phyloP scores from a whole-genome alignment of 2,329 filamentous ascomycete genomes.

The Scedosporium dehoogii region DNA sequence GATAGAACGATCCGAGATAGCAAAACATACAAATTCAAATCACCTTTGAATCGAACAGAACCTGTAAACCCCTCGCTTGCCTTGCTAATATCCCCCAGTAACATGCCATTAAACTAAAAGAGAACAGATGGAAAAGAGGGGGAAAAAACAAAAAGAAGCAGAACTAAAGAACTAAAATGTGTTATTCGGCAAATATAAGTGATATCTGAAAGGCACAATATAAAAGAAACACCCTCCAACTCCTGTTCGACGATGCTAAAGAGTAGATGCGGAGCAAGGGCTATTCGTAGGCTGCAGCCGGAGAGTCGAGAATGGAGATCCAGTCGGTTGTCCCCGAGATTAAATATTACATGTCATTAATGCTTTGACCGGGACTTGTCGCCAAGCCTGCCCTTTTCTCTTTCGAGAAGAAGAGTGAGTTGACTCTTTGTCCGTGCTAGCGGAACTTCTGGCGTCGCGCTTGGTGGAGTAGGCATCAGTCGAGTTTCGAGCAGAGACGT shows the following conservation, averaged over 20 bases:
- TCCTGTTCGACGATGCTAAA: neutral
- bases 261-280: neutral
- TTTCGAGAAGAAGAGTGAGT: constrained; percentile 45
- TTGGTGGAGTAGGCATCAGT: constrained; percentile 41
- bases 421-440: constrained; percentile 52
- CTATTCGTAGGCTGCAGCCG: neutral
- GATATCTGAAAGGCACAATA: too few species aligned
- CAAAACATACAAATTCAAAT: neutral
- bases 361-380: neutral
- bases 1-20: neutral
- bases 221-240: too few species aligned
- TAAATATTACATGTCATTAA: neutral
- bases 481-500: constrained; percentile 23
- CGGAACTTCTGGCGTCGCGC: constrained; percentile 31
- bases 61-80: too few species aligned
- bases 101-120: too few species aligned
- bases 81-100: too few species aligned
- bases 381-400: constrained; percentile 28
- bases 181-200: too few species aligned
- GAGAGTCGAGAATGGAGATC: too few species aligned
- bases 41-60: too few species aligned
- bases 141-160: too few species aligned
- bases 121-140: too few species aligned
- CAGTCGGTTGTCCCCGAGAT: too few species aligned
- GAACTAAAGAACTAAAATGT: too few species aligned